phyloP scores from a whole-genome alignment of 2,329 filamentous ascomycete genomes.

The Cladosporium sp. region DNA sequence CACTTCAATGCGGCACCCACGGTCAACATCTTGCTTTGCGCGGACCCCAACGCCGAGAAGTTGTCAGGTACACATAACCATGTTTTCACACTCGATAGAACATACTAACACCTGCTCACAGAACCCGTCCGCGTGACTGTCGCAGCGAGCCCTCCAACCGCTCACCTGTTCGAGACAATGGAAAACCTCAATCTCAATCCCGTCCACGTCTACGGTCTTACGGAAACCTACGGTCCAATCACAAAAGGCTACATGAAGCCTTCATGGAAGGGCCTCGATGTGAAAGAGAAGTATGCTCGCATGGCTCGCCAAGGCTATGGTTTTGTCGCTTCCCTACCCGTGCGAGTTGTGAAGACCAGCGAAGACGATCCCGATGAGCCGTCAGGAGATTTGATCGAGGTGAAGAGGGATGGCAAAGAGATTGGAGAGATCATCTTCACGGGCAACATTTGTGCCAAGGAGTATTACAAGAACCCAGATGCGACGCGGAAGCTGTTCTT shows the following conservation, averaged over 20 bases:
- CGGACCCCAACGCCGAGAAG: conserved; percentile 66
- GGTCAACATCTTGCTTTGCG: conserved; percentile 89
- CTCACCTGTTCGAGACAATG: conserved; percentile 92
- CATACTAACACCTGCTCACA: conserved; percentile 34
- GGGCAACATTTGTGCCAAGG: conserved; percentile 88
- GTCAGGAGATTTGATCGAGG: conserved; percentile 59
- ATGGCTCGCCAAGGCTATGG: conserved; percentile 96
- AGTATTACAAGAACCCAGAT: conserved; percentile 84
- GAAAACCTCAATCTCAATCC: conserved; percentile 78
- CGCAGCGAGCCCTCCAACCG: conserved; percentile 83
- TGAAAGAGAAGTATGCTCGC: conserved; percentile 73
- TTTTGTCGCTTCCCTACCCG: conserved; percentile 76
- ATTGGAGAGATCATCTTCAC: conserved; percentile 81
- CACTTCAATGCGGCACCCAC: conserved; percentile 96
- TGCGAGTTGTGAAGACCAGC: conserved; percentile 76
- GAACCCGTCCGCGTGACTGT: conserved; percentile 80
- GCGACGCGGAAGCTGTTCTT: conserved; percentile 84
- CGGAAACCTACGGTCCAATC: conserved; percentile 90
- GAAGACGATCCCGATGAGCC: conserved; percentile 44
- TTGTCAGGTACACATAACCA: conserved; percentile 57
- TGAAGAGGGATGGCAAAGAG: conserved; percentile 65
- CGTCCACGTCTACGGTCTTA: conserved; percentile 86
- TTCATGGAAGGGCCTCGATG: conserved; percentile 70
- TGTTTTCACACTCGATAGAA: neutral
- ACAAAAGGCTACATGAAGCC: conserved; percentile 90